phyloP scores from a whole-genome alignment of 805 yeast species.

The Starmera quercuum region DNA sequence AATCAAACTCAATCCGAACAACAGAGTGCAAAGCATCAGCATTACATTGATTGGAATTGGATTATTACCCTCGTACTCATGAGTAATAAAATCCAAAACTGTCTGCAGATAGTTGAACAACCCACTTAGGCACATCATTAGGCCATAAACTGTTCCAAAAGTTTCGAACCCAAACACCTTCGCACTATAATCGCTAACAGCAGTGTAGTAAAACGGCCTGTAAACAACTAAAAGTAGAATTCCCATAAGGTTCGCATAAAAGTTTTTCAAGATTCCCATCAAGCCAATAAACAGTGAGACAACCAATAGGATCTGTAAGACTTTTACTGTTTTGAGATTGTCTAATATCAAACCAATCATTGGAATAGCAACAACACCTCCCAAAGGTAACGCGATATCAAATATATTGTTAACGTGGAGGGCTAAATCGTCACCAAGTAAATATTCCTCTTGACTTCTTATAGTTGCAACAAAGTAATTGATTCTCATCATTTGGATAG shows the following conservation, averaged over 20 bases:
- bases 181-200: slow-evolving; percentile 85
- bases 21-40: slow-evolving; percentile 45
- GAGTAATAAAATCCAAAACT: slow-evolving; percentile 62
- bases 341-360: slow-evolving; percentile 78
- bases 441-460: slow-evolving; percentile 70
- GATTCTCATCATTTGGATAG: slow-evolving; percentile 84
- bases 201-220: slow-evolving; percentile 89
- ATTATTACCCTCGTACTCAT: slow-evolving; percentile 56
- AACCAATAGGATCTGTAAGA: slow-evolving; percentile 41
- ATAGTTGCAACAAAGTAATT: slow-evolving; percentile 91
- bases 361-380: slow-evolving; percentile 84
- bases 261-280: slow-evolving; percentile 51
- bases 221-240: slow-evolving; percentile 68
- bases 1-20: slow-evolving; percentile 25
- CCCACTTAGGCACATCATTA: slow-evolving; percentile 78
- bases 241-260: slow-evolving; percentile 52
- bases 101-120: slow-evolving; percentile 70
- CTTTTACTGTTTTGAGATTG: slow-evolving; percentile 54
- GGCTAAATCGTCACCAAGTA: slow-evolving; percentile 50
- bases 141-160: slow-evolving; percentile 87
- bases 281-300: slow-evolving; percentile 62
- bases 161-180: slow-evolving; percentile 90
- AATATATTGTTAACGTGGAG: slow-evolving; percentile 60
- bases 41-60: slow-evolving; percentile 71
- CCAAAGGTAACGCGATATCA: slow-evolving; percentile 81